Base-by-base conservation (phyloP, 805 yeast genomes). In the Saturnispora besseyi region DNA sequence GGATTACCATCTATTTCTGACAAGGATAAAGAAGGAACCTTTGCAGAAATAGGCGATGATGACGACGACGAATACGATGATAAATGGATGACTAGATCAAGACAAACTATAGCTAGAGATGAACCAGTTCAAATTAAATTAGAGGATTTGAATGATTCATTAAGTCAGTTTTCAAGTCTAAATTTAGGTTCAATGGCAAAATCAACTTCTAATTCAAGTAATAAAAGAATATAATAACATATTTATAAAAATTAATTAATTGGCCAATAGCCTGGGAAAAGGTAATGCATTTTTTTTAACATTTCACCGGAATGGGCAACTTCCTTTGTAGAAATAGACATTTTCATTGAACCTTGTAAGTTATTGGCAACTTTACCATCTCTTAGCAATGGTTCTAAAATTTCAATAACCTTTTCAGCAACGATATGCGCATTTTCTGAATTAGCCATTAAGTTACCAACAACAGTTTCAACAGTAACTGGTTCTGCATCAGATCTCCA, bases 401-500 rank as follows among this genome's bases (percentile, higher is more conserved):
- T 76, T 44, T 77, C 79, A 45, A 93, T 78, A 53, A 91, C 71
- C 42, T 74, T 76, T 41, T 79, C 81, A 32, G 95, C 89, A 46
- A 93, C 71, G 51, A 70, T 72, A 64, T 85, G 84, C 9, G 99
- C 98, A 62, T 91, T 91, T 34, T 79, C 83, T 46, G 86, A 75
- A 70, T 93, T 93, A 53, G 96, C 93, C 62, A 79, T 78, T 63
- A 91, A 76, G 66, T 93, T 87, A 49, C 95, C 88, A 46, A 93
- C 89, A 40, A 93, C 96, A 4, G 95, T 85, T 70, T 90, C 97
- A n/a, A 93, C 98, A 8, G 98, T 90, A 44, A 93, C 99, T 2
- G 98, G 91, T 62, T 91, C 97, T 63, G 83, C 98, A 48, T 78
- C 80, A 60, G 84, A 95, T 63, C 89, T 86, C 99, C 99, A 93